phyloP scores from a whole-genome alignment of 345 rosid genomes.

The Adansonia digitata region DNA sequence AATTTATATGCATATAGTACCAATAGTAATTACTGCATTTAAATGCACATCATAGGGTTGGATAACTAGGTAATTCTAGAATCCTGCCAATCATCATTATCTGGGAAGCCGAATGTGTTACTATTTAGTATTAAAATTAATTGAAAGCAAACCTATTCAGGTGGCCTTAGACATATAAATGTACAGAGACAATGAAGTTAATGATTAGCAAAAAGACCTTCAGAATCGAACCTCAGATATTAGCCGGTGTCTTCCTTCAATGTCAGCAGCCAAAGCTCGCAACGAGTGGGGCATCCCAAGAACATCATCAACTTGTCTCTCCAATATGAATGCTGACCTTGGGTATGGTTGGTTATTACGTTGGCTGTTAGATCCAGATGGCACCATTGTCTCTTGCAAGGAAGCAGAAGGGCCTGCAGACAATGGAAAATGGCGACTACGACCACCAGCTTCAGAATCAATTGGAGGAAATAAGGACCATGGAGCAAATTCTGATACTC shows the following conservation, averaged over 20 bases:
- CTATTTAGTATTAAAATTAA: neutral
- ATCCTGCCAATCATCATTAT: neutral
- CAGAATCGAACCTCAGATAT: slow-evolving; percentile 60
- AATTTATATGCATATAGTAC: neutral
- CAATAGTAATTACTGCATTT: neutral
- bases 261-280: slow-evolving; percentile 61
- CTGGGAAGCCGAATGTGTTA: neutral
- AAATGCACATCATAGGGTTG: neutral
- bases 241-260: slow-evolving; percentile 62
- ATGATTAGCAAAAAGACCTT: slow-evolving; percentile 1
- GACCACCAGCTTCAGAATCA: slow-evolving; percentile 54
- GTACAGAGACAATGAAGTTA: neutral
- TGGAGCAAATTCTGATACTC: slow-evolving; percentile 53
- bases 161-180: neutral
- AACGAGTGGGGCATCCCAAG: slow-evolving; percentile 54
- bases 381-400: slow-evolving; percentile 40
- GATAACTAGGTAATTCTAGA: neutral
- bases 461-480: slow-evolving; percentile 66
- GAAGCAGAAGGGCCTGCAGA: slow-evolving; percentile 56
- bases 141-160: slow-evolving; percentile 6
- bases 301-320: slow-evolving; percentile 49
- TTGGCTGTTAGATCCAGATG: slow-evolving; percentile 43
- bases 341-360: slow-evolving; percentile 42
- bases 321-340: slow-evolving; percentile 47
- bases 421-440: slow-evolving; percentile 42